Evolutionary conservation across 2,329 filamentous ascomycete species (phyloP), one percentile per base, ranked within the genome.

Genomic region (Monosporascus ibericus): DNA sequence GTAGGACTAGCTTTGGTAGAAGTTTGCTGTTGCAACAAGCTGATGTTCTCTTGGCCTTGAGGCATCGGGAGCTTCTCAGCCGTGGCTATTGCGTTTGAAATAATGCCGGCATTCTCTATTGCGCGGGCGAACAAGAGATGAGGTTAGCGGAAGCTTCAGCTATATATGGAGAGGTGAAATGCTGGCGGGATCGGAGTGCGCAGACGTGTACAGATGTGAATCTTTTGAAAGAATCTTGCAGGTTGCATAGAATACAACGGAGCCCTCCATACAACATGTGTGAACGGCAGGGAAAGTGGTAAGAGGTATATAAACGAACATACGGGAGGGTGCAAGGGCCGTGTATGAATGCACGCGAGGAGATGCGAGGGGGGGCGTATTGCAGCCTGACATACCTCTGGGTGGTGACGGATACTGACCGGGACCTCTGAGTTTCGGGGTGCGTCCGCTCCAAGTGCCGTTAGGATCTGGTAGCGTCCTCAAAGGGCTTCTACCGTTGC

Each of bases 51-150:
- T 65, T 90, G 85, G 15, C 85, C 87, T 60, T 77, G 79, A 15
- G 78, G 75, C 2, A 81, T 77, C 15, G 81, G 79, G 58, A 84
- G 74, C 61, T 86, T 88, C 55, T 87, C 90, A 27, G 91, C 90
- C 66, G 90, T 95, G 55, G 92, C 91, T 64, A 96, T 96, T 47
- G 92, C 92, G 60, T 82, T 87, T 25, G 91, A 95, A 58, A 96
- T 96, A 66, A 96, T 96, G 51, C 92, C 91, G 11, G 73, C 69
- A 51, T 72, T 73, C 71, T 87, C 83, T 60, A 59, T 68, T 68
- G 59, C 50, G 52, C 22, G 38, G 52, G 39, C 51, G 5, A 18
- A 25, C 24, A 44, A 15, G 25, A 54, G 30, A 55, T 46, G 52
- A 39, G n/a, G 55, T 65, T 50, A 66, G 60, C 46, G 56, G 55